Conservation (phyloP, 2,329 filamentous ascomycete genomes). For the Tolypocladium sp. region DNA sequence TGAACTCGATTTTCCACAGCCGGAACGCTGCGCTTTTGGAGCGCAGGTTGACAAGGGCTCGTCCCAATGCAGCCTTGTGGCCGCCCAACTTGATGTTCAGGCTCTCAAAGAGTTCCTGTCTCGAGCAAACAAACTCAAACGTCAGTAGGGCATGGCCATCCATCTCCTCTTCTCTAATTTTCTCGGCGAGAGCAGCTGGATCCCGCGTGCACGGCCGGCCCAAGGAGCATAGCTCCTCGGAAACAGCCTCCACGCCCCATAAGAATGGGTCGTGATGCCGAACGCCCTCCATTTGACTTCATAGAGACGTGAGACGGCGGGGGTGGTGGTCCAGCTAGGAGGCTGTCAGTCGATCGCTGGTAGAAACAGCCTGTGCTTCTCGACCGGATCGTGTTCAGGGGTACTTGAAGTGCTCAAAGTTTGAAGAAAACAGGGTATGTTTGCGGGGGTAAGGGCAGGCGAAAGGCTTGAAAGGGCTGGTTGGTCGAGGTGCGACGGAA, state of each 20-base stretch:
- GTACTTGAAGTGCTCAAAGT: neutral
- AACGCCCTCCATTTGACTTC: slow-evolving; percentile 15
- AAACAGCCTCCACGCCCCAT: slow-evolving; percentile 63
- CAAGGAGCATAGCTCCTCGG: slow-evolving; percentile 53
- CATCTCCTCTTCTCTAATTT: slow-evolving; percentile 52
- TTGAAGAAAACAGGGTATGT: too few relatives aligned
- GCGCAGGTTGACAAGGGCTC: slow-evolving; percentile 49
- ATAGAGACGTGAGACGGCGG: neutral
- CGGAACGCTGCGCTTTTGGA: slow-evolving; percentile 39
- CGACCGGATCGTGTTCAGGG: neutral
- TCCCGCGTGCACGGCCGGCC: slow-evolving; percentile 42
- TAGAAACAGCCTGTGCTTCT: neutral
- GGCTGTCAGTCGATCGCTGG: too few relatives aligned
- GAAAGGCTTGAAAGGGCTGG: too few relatives aligned
- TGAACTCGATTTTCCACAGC: slow-evolving; percentile 13
- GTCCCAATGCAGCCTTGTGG: slow-evolving; percentile 47
- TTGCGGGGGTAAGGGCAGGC: neutral
- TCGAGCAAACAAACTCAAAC: slow-evolving; percentile 37
- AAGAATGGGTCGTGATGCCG: slow-evolving; percentile 55
- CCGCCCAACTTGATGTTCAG: slow-evolving; percentile 49
- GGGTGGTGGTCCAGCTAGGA: neutral
- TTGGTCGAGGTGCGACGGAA: neutral
- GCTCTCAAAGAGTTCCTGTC: slow-evolving; percentile 40
- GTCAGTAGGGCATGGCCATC: slow-evolving; percentile 57
- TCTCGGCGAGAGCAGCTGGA: slow-evolving; percentile 37